A percentile compares a stretch with the other conserved stretches of the same genome.
Conservation (phyloP, 2,329 filamentous ascomycete genomes). For the Arthrobotrys entomopaga region DNA sequence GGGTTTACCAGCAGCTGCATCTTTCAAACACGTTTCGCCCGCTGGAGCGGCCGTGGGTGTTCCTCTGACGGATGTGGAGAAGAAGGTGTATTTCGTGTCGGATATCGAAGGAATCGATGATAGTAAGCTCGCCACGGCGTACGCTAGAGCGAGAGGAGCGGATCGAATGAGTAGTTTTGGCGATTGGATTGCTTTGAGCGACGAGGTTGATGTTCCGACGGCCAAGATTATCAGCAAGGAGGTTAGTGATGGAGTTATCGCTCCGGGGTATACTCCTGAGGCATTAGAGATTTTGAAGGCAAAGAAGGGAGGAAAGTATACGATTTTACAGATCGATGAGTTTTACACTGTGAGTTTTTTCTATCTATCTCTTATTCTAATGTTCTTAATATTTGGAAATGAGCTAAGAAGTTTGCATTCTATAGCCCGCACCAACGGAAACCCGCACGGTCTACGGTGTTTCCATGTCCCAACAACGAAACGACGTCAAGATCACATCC, state of each 20-base stretch:
- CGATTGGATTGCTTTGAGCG: conserved; percentile 92
- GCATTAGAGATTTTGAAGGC: conserved; percentile 92
- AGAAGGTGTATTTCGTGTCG: conserved; percentile 98
- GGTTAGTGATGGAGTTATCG: conserved; percentile 96
- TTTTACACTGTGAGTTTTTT: conserved; percentile 69
- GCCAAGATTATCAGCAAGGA: conserved; percentile 98
- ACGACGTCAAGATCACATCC: conserved; percentile 86
- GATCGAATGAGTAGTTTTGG: conserved; percentile 99
- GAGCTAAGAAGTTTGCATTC: neutral
- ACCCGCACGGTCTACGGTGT: conserved; percentile 89
- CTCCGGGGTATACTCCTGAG: conserved; percentile 83
- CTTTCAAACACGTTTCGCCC: conserved; percentile 99
- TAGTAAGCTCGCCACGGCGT: conserved; percentile 89
- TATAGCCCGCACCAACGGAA: conserved; percentile 74
- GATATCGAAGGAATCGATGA: conserved; percentile 89
- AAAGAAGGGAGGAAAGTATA: conserved; percentile 98
- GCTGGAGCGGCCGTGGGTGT: conserved; percentile 94
- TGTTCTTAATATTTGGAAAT: neutral
- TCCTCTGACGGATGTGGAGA: conserved; percentile 84
- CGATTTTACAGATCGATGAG: conserved; percentile 93
- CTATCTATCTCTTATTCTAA: neutral
- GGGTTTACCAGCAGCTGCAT: conserved; percentile 87
- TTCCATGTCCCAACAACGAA: conserved; percentile 87
- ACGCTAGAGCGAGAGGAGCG: conserved; percentile 91
- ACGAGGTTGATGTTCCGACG: conserved; percentile 88